A percentile compares a stretch with the other conserved stretches of the same genome.
Conservation (phyloP, 331 rosid species). For the Cydonia oblonga region DNA sequence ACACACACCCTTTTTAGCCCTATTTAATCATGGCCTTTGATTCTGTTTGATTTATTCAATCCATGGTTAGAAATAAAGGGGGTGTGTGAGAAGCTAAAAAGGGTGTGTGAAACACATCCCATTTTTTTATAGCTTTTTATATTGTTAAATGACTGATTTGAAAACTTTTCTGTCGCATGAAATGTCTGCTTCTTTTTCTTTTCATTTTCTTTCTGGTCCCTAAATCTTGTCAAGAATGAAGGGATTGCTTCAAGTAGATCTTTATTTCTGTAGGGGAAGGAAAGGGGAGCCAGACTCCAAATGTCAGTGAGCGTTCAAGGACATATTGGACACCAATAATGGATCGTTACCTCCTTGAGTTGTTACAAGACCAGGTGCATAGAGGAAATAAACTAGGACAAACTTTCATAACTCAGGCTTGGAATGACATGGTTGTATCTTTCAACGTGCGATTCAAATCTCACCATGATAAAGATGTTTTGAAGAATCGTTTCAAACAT, state of each 20-base stretch:
- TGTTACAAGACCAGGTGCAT: conserved; percentile 52
- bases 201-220: neutral
- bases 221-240: neutral
- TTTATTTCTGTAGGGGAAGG: conserved; percentile 31
- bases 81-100: too few species aligned
- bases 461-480: conserved; percentile 61
- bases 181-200: neutral
- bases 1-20: too few species aligned
- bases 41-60: too few species aligned
- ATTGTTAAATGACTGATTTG: neutral
- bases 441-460: conserved; percentile 53
- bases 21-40: too few species aligned
- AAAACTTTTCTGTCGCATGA: neutral
- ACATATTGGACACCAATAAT: conserved; percentile 74
- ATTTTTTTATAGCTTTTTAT: neutral
- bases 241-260: conserved; percentile 1
- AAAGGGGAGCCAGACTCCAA: conserved; percentile 25
- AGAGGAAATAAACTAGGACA: conserved; percentile 58
- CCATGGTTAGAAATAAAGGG: too few species aligned
- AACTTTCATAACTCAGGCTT: conserved; percentile 59
- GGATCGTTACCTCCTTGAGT: conserved; percentile 59
- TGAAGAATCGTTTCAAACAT: conserved; percentile 68
- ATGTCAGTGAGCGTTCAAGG: conserved; percentile 55
- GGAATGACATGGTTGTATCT: conserved; percentile 49
- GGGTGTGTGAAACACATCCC: too few species aligned